phyloP scores from a whole-genome alignment of 306 rosid species.

The Quercus berberidifolia region DNA sequence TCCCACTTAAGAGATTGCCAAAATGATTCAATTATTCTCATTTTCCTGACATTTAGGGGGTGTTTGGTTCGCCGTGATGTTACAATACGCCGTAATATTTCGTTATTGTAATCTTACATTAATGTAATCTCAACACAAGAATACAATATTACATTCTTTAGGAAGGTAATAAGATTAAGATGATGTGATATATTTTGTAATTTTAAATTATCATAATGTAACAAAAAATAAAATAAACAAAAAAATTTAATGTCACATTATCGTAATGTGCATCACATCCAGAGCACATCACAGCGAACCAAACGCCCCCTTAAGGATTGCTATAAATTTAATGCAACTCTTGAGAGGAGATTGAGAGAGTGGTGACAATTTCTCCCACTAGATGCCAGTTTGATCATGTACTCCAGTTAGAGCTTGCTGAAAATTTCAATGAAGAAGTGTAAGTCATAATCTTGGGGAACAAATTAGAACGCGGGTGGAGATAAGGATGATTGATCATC shows the following conservation, averaged over 20 bases:
- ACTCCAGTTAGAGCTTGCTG: constrained; percentile 57
- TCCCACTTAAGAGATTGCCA: neutral
- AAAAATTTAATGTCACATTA: too few species aligned
- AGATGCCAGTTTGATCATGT: constrained; percentile 47
- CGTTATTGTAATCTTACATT: too few species aligned
- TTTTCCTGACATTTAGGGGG: neutral
- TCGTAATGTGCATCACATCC: too few species aligned
- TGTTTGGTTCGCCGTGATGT: too few species aligned
- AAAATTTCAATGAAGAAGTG: constrained; percentile 15
- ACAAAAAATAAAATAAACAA: too few species aligned
- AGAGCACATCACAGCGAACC: fast-evolving
- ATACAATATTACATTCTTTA: too few species aligned
- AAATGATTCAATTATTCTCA: neutral
- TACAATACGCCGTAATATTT: too few species aligned
- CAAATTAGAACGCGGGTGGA: neutral
- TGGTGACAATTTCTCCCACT: constrained; percentile 13
- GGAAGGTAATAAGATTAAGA: too few species aligned
- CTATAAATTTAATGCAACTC: neutral
- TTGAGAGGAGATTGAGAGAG: neutral
- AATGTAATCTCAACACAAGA: too few species aligned
- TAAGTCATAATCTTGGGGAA: neutral
- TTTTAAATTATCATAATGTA: too few species aligned
- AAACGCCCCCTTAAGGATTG: too few species aligned
- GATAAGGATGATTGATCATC: constrained; percentile 30
- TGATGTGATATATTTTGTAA: too few species aligned